Percentiles rank a stretch among this genome's conserved stretches.
Evolutionary conservation across 441 rosid genomes (phyloP).

Genomic region (Corymbia citriodora): DNA sequence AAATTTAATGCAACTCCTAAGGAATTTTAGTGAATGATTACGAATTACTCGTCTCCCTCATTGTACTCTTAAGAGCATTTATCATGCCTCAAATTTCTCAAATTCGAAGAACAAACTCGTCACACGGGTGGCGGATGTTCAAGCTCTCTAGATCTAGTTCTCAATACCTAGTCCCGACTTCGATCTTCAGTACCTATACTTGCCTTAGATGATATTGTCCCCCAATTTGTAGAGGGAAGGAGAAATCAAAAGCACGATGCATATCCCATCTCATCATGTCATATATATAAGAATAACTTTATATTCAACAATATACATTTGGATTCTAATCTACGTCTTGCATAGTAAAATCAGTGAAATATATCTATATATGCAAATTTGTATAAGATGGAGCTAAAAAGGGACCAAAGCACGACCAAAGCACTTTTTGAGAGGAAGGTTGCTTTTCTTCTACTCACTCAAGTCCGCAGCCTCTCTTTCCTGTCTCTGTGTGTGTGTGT

Average conservation of each 20-base stretch:
- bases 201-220: background rate
- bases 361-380: background rate
- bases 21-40: no score
- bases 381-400: background rate
- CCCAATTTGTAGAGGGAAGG: background rate
- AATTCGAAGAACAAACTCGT: no score
- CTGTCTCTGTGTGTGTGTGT: slow-evolving; percentile 11
- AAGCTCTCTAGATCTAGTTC: background rate
- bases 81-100: background rate
- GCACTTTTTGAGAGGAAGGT: background rate
- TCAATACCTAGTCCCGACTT: background rate
- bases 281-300: background rate
- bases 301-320: background rate
- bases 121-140: fast-evolving
- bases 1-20: no score
- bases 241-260: background rate
- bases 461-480: background rate
- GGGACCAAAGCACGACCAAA: background rate
- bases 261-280: background rate
- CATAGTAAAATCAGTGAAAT: background rate
- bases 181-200: no score
- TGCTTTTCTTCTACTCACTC: slow-evolving; percentile 37
- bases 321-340: background rate
- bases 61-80: background rate
- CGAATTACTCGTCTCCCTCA: background rate